Base-by-base conservation (phyloP, 306 rosid genomes). In the Rosa rugosa region DNA sequence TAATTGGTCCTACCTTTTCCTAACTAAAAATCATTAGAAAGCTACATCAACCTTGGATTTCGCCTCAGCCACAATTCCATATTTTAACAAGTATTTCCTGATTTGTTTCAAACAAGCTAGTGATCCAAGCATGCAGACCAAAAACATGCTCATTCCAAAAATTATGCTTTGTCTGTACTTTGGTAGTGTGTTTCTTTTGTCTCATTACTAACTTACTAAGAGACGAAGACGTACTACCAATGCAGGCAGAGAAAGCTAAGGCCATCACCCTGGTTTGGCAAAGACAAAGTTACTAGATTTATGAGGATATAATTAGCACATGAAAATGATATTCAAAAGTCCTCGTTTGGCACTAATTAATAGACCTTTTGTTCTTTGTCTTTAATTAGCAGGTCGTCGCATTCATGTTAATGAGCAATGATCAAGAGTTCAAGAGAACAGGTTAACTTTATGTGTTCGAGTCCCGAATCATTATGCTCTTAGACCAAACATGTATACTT, bases 11-110 rank as follows among this genome's bases (percentile, higher is more conserved):
- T 57, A 79, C 11, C 67, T 25, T 56, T 56, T 62, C 68, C 41
- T 47, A 68, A 42, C 13, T 9, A 17, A 53, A 51, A 41, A 44
- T 18, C 51, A 66, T 25, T 49, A 44, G 47, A 17, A 20, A 64
- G 27, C 9, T 46, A 6, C 44, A n/a, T 25, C 38, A 57, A 45
- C 74, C 44, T 62, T 23, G 17, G 78, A 84, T 77, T 62, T 69
- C 69, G 73, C 49, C 57, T 18, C 75, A 20, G 74, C 76, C 82
- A 47, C n/a, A 77, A 44, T 64, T 82, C 80, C 82, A 20, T 54
- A 45, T 14, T 54, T 27, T 69, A 72, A 69, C 38, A 73, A 72
- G 34, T 64, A 75, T 73, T 31, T 31, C 81, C 77, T n/a, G 0
- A 38, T 0, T 72, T 68, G 75, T 17, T 80, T 70, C 76, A 68